These are phyloP conservation scores for Fusarium acutatum DNA, from an alignment of 2,329 filamentous ascomycete species.

Conservation along the genomic window DNA sequence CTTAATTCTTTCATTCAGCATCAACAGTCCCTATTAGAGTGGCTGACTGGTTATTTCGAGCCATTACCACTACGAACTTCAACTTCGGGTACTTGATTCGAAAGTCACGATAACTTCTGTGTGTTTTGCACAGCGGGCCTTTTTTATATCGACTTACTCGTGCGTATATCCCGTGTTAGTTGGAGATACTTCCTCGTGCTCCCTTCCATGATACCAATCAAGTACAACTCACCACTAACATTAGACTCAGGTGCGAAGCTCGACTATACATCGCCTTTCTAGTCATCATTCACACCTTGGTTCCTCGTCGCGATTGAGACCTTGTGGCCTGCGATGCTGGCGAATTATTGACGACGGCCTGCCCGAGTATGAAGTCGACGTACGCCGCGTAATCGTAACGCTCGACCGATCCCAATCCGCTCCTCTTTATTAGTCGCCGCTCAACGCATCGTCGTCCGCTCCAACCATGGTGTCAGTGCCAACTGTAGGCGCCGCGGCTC, in stretches of 20 bases:
- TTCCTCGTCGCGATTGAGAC: slow-evolving; percentile 27
- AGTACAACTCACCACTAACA: slow-evolving; percentile 22
- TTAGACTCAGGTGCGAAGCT: slow-evolving; percentile 8
- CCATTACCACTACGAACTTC: slow-evolving; percentile 19
- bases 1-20: slow-evolving; percentile 33
- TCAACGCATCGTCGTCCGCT: slow-evolving; percentile 4
- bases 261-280: background rate
- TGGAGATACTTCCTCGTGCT: slow-evolving; percentile 30
- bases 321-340: slow-evolving; percentile 38
- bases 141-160: slow-evolving; percentile 13
- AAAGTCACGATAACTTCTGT: slow-evolving; percentile 1
- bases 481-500: slow-evolving; percentile 49
- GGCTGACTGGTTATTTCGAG: slow-evolving; percentile 30
- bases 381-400: slow-evolving; percentile 31
- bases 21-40: slow-evolving; percentile 23
- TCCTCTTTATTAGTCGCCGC: slow-evolving; percentile 9
- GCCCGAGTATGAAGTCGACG: slow-evolving; percentile 39
- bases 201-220: slow-evolving; percentile 18
- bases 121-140: background rate
- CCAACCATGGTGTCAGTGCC: slow-evolving; percentile 52
- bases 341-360: slow-evolving; percentile 38
- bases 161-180: slow-evolving; percentile 41
- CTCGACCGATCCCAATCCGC: slow-evolving; percentile 28
- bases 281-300: background rate
- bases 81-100: slow-evolving; percentile 3